phyloP scores from a whole-genome alignment of 352 stramenopile genomes.

The Globisporangium okanoganense region DNA sequence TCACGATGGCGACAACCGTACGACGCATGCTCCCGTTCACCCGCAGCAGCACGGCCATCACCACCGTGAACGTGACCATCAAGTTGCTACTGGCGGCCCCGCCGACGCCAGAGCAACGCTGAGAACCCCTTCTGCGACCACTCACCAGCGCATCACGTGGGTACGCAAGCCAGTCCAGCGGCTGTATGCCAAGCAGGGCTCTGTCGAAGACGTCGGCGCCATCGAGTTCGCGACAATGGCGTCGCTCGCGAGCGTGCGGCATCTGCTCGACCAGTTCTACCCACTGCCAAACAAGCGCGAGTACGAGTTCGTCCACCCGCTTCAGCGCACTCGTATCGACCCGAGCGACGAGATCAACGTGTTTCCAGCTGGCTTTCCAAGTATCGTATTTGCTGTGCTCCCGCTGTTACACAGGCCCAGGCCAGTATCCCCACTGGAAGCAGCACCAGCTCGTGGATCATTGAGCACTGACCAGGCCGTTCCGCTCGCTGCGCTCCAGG shows the following conservation, averaged over 20 bases:
- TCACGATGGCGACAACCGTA: background rate
- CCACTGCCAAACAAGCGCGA: constrained; percentile 19
- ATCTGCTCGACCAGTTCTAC: constrained; percentile 30
- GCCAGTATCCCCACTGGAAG: background rate
- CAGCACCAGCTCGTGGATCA: background rate
- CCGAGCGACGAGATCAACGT: constrained; percentile 11
- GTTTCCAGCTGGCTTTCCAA: constrained; percentile 9
- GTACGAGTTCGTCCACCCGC: constrained; percentile 27
- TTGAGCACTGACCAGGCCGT: background rate
- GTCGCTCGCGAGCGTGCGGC: constrained; percentile 21
- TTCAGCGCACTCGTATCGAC: constrained; percentile 3
- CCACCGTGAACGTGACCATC: background rate
- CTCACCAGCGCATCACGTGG: constrained; percentile 18
- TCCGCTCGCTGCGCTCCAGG: background rate
- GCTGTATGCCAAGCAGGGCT: background rate
- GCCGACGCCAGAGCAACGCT: background rate
- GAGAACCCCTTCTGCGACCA: background rate
- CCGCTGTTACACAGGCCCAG: constrained; percentile 1
- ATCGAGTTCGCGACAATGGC: constrained; percentile 26
- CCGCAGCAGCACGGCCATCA: background rate
- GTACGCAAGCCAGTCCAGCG: constrained; percentile 16
- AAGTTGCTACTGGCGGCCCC: background rate
- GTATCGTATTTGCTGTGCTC: constrained; percentile 8
- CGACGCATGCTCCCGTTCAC: background rate
- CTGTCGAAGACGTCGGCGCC: constrained; percentile 11